phyloP scores from a whole-genome alignment of 2,329 filamentous ascomycete genomes.

The Exophiala viscosa region DNA sequence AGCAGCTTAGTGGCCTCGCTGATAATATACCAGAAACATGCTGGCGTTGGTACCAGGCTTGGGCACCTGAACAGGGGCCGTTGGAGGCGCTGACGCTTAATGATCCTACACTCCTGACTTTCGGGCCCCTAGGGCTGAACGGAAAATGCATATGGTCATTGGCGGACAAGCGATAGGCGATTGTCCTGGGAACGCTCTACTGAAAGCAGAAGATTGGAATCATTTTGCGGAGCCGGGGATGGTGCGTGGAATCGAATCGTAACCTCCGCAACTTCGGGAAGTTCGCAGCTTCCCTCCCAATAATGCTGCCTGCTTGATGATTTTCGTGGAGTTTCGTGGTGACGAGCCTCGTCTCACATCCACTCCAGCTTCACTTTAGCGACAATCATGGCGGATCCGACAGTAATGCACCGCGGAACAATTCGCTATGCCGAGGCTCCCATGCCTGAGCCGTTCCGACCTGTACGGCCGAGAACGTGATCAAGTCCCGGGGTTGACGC shows the following conservation, averaged over 20 bases:
- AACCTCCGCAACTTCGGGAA: too few species aligned
- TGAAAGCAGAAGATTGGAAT: conserved; percentile 11
- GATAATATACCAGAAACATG: conserved; percentile 4
- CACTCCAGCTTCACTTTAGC: too few species aligned
- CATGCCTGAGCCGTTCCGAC: too few species aligned
- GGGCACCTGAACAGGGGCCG: not conserved
- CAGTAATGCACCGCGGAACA: too few species aligned
- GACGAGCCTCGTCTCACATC: too few species aligned
- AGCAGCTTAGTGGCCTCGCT: conserved; percentile 7
- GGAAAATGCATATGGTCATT: conserved; percentile 9
- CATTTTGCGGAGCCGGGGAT: not conserved
- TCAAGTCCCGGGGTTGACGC: too few species aligned
- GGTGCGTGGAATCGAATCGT: not conserved
- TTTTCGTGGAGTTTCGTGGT: too few species aligned
- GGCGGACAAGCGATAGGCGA: conserved; percentile 9
- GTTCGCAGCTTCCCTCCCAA: too few species aligned
- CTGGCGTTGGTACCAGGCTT: not conserved
- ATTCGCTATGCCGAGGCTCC: too few species aligned
- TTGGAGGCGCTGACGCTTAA: conserved; percentile 2
- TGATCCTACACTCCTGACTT: conserved; percentile 12
- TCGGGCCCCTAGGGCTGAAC: conserved; percentile 20
- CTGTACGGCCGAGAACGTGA: too few species aligned
- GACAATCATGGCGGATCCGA: too few species aligned
- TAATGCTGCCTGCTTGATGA: too few species aligned
- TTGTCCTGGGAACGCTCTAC: conserved; percentile 1